Conservation (phyloP, 129 eudicot genomes). For the Dittrichia graveolens region DNA sequence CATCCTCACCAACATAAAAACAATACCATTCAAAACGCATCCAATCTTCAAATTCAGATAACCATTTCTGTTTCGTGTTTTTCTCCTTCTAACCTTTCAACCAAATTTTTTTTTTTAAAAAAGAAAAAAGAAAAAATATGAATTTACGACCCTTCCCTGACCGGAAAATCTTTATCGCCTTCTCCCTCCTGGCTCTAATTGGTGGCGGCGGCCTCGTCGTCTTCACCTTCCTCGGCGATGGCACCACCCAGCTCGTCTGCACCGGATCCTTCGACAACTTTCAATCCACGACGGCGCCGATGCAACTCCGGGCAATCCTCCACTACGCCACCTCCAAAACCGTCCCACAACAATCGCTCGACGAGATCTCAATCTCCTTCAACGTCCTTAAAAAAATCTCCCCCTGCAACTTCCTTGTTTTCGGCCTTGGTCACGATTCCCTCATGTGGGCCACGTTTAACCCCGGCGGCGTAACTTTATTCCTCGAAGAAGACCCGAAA, state of each 20-base stretch:
- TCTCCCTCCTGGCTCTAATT: conserved; percentile 32
- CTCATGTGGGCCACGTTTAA: conserved; percentile 83
- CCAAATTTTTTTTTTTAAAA: neutral
- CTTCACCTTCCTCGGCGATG: conserved; percentile 29
- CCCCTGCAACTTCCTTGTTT: conserved; percentile 75
- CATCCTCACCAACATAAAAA: conserved; percentile 1
- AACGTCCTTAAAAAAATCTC: conserved; percentile 47
- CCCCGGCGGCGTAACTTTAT: conserved; percentile 67
- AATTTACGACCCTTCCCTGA: conserved; percentile 33
- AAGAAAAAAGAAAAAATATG: conserved; percentile 19
- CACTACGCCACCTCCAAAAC: conserved; percentile 73
- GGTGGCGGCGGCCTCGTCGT: conserved; percentile 30
- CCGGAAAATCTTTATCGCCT: conserved; percentile 34
- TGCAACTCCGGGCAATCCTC: conserved; percentile 56
- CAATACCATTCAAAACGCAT: neutral
- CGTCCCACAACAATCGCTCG: conserved; percentile 58
- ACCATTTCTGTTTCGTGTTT: conserved; percentile 11
- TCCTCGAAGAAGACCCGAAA: conserved; percentile 82
- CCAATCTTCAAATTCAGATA: neutral
- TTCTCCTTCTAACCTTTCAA: neutral
- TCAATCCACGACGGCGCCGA: conserved; percentile 7
- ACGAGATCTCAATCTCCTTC: conserved; percentile 57
- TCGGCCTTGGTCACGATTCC: conserved; percentile 87
- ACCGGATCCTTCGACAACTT: conserved; percentile 24
- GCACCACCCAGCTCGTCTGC: conserved; percentile 32